Conservation (phyloP, 176 grass and related monocot genomes). For the Raddia guianensis region DNA sequence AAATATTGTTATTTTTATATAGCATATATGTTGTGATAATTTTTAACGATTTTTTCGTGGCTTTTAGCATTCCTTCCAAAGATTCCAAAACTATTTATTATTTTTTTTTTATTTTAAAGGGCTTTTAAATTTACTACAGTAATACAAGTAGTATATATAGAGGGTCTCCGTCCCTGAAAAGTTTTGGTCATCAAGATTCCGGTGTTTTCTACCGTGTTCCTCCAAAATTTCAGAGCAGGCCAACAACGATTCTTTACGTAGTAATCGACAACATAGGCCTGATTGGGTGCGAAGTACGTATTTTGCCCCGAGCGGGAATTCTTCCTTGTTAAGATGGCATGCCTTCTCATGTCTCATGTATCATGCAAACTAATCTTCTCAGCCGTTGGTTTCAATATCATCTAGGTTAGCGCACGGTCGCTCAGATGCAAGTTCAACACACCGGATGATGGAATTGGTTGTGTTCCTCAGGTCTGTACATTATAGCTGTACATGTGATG, state of each 20-base stretch:
- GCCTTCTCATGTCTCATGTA: not conserved
- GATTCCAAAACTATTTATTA: too few species aligned
- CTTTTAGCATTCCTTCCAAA: too few species aligned
- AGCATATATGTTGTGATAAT: too few species aligned
- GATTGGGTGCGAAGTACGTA: conserved; percentile 71
- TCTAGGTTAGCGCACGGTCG: not conserved
- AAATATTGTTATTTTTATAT: too few species aligned
- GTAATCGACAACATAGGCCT: conserved; percentile 80
- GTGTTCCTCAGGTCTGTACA: not conserved
- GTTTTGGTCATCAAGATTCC: too few species aligned
- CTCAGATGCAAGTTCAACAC: not conserved
- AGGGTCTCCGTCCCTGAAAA: too few species aligned
- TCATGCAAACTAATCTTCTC: conserved; percentile 23
- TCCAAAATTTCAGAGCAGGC: conserved; percentile 36
- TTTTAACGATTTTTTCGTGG: too few species aligned
- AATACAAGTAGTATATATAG: too few species aligned
- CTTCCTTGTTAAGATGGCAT: not conserved
- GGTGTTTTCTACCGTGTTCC: too few species aligned
- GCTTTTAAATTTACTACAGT: too few species aligned
- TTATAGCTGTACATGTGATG: not conserved
- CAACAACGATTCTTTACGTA: conserved; percentile 83
- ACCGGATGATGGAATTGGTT: not conserved
- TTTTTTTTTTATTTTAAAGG: too few species aligned
- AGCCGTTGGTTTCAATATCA: conserved; percentile 35
- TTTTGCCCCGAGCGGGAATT: not conserved